phyloP scores from a whole-genome alignment of 345 rosid genomes.

The Sisymbrium irio region DNA sequence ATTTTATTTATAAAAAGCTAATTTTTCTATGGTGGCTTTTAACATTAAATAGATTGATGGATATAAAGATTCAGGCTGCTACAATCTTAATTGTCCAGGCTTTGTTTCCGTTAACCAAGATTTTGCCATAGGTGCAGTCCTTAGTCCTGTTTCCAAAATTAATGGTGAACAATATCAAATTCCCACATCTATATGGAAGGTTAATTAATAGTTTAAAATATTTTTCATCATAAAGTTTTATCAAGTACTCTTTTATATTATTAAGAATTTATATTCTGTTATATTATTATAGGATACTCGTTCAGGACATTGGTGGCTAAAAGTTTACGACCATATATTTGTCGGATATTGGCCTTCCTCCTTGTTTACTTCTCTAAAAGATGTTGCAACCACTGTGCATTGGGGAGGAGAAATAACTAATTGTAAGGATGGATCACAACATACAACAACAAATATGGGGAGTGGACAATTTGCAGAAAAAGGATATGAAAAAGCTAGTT shows the following conservation, averaged over 20 bases:
- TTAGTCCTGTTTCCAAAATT: no score
- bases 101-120: not conserved
- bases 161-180: not conserved
- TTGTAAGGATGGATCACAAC: no score
- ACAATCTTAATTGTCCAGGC: not conserved
- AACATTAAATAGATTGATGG: not conserved
- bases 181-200: not conserved
- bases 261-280: not conserved
- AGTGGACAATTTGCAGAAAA: no score
- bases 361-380: conserved; percentile 2
- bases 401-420: no score
- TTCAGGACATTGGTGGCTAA: conserved; percentile 48
- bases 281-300: conserved; percentile 31
- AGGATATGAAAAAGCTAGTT: no score
- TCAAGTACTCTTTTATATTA: not conserved
- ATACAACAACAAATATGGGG: no score
- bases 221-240: no score
- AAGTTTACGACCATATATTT: not conserved
- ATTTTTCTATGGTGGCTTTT: not conserved
- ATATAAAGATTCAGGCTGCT: not conserved
- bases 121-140: not conserved
- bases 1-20: not conserved
- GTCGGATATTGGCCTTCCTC: conserved; percentile 48
- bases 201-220: not conserved
- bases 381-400: no score